Evolutionary conservation across 2,329 filamentous ascomycete genomes (phyloP).

Genomic region (Proliferodiscus dingleyae): DNA sequence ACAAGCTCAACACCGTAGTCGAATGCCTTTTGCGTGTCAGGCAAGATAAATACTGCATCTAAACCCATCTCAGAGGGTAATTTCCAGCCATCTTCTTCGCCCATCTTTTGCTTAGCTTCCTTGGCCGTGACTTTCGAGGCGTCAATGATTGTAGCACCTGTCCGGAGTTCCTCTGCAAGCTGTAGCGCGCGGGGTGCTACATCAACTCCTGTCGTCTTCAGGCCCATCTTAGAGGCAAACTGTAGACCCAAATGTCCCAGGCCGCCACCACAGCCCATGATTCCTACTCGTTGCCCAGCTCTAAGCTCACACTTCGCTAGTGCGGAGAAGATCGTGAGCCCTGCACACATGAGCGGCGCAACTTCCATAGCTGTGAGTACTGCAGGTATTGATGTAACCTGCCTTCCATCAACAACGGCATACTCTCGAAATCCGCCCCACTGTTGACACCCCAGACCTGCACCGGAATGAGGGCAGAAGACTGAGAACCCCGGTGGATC

Average conservation of each 20-base stretch:
- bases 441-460: too few species aligned
- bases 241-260: slow-evolving; percentile 44
- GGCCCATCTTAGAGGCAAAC: slow-evolving; percentile 61
- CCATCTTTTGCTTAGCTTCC: slow-evolving; percentile 27
- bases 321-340: slow-evolving; percentile 67
- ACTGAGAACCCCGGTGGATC: slow-evolving; percentile 38
- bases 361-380: slow-evolving; percentile 41
- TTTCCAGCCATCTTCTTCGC: slow-evolving; percentile 30
- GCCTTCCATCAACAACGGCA: slow-evolving; percentile 38
- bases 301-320: slow-evolving; percentile 48
- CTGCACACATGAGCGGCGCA: slow-evolving; percentile 69
- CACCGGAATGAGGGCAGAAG: slow-evolving; percentile 29
- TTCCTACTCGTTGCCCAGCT: slow-evolving; percentile 56
- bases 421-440: slow-evolving; percentile 39
- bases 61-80: slow-evolving; percentile 38
- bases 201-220: too few species aligned
- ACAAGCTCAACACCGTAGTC: slow-evolving; percentile 42
- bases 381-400: slow-evolving; percentile 50
- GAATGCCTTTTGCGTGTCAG: slow-evolving; percentile 42
- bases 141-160: slow-evolving; percentile 36
- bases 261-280: slow-evolving; percentile 64
- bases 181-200: slow-evolving; percentile 22
- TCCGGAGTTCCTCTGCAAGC: slow-evolving; percentile 33
- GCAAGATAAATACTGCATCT: slow-evolving; percentile 42
- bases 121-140: slow-evolving; percentile 28